phyloP scores from a whole-genome alignment of 2,329 filamentous ascomycete genomes.

The Botrytis squamosa region DNA sequence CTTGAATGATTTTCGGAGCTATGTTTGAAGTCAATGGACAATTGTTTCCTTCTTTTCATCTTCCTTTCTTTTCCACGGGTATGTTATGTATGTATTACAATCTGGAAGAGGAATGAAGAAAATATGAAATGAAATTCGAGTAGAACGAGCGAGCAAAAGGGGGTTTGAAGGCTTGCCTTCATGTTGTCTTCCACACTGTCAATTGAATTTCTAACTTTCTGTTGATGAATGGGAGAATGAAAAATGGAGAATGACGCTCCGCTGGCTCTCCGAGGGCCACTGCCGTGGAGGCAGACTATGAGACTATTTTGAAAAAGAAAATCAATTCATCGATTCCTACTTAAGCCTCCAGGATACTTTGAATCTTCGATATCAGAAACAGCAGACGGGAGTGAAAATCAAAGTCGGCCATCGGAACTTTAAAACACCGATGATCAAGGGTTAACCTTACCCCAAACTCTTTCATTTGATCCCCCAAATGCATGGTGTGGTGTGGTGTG shows the following conservation, averaged over 20 bases:
- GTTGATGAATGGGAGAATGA: not conserved
- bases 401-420: not conserved
- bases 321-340: not conserved
- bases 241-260: not conserved
- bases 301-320: not conserved
- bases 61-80: not conserved
- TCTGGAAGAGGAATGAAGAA: not conserved
- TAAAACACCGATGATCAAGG: not conserved
- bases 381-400: not conserved
- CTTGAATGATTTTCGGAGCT: not conserved
- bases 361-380: not conserved
- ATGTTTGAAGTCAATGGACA: not conserved
- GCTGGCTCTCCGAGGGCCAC: not conserved
- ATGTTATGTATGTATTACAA: not conserved
- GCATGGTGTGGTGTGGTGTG: too few species aligned
- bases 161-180: not conserved
- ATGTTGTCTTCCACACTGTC: not conserved
- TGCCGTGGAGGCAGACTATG: slow-evolving; percentile 2
- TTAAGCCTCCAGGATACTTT: not conserved
- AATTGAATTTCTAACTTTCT: too few species aligned
- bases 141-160: not conserved
- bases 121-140: not conserved
- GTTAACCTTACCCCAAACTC: not conserved
- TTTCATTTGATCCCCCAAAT: not conserved
- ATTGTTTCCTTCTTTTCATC: not conserved